A percentile compares a stretch with the other conserved stretches of the same genome.
Evolutionary conservation across 345 rosid species (phyloP).

Genomic region (Eucalyptus camaldulensis): DNA sequence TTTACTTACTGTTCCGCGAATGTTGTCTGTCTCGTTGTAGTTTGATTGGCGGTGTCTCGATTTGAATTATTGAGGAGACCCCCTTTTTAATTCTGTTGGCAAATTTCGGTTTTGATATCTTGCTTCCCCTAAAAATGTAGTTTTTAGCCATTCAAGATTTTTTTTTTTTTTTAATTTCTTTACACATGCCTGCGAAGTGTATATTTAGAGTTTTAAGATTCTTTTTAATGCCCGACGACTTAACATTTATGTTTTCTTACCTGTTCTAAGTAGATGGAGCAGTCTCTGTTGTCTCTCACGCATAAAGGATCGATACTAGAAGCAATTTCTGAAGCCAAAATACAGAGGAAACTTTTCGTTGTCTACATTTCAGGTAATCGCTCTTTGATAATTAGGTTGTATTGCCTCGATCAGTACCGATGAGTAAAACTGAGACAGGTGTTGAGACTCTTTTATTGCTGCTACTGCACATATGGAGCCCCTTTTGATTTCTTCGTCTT

Average conservation of each 20-base stretch:
- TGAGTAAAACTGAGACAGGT: not conserved
- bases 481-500: not conserved
- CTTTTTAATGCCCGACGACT: not conserved
- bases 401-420: not conserved
- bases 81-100: not conserved
- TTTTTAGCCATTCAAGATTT: not conserved
- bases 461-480: not conserved
- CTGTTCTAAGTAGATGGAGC: conserved; percentile 40
- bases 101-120: not conserved
- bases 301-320: conserved; percentile 62
- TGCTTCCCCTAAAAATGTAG: not conserved
- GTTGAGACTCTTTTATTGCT: not conserved
- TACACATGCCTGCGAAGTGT: not conserved
- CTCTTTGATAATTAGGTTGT: not conserved
- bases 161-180: not conserved
- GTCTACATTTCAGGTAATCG: conserved; percentile 68
- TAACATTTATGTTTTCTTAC: not conserved
- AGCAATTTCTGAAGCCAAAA: conserved; percentile 62
- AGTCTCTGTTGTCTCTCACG: conserved; percentile 30
- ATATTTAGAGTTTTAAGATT: not conserved
- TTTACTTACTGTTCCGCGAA: not conserved
- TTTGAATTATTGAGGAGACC: not conserved
- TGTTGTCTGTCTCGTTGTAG: not conserved
- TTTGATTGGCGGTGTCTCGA: not conserved
- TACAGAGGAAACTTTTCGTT: conserved; percentile 70